Base-by-base conservation (phyloP, 2,329 filamentous ascomycete species). In the Penicillium sclerotiorum region DNA sequence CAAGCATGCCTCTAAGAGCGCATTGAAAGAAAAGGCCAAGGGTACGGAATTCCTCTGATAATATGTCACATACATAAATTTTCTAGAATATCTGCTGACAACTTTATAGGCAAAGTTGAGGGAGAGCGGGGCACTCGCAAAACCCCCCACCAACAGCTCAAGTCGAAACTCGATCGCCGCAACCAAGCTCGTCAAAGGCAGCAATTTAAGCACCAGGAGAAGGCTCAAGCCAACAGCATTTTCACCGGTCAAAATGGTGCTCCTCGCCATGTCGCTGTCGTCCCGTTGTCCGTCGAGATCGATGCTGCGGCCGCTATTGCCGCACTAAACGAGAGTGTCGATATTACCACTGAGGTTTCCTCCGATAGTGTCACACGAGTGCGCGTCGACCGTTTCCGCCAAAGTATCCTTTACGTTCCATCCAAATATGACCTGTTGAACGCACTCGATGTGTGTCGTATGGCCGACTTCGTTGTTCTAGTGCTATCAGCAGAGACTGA, bases 181-280 rank as follows among this genome's bases (percentile, higher is more conserved):
- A 97, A 99, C 73, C 90, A 95, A 77, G 89, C 90, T 61, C 93
- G 93, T 73, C 94, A 99, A 78, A 86, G 87, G 71, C 89, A 93
- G 64, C 77, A 88, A 55, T 80, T 85, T 60, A 96, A 97, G 73
- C 85, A 91, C 66, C 86, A 86, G 66, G 90, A 94, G 62, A 88
- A 94, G 66, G 80, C 88, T 40, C 87, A 88, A 60, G 87, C 90
- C 45, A 85, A 83, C 0, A 89, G 85, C 30, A 78, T 99, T 18
- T 99, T 99, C 65, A 75, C 83, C n/a, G 94, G 93, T 4, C 85
- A 85, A 48, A 88, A 95, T 74, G 91, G 88, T 23, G 93, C 92
- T 5, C 89, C 94, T 0, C 84, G 93, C 47, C 87, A 96, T 63
- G 88, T 96, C 38, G 92, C 92, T 1, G 81, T 99, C 11, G 82